phyloP scores from a whole-genome alignment of 1,284 basidiomycete genomes.

The Vanrija humicola region DNA sequence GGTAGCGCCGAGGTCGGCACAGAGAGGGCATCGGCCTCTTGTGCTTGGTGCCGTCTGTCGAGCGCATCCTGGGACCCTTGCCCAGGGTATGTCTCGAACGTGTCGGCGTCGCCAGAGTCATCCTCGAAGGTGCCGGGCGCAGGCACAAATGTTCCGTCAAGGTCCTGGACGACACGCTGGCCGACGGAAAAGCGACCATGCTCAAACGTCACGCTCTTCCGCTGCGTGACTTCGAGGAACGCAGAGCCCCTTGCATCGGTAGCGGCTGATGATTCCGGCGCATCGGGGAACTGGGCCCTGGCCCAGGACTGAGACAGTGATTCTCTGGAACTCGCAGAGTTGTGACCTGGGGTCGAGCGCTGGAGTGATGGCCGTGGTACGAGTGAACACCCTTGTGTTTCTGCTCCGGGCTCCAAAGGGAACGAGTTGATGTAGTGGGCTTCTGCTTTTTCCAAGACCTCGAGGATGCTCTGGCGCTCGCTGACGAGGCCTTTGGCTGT shows the following conservation, averaged over 20 bases:
- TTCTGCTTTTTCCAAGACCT: conserved; percentile 72
- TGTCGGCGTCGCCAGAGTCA: too few relatives aligned
- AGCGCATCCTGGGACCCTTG: too few relatives aligned
- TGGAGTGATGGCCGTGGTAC: too few relatives aligned
- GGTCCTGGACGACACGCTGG: conserved; percentile 58
- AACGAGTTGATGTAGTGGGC: conserved; percentile 71
- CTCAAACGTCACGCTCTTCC: neutral
- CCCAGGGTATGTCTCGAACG: too few relatives aligned
- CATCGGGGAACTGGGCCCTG: neutral
- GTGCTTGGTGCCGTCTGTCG: too few relatives aligned
- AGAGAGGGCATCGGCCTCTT: neutral
- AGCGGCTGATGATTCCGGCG: neutral
- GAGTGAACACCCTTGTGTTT: neutral
- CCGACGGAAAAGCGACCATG: conserved; percentile 69
- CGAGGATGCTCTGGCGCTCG: conserved; percentile 66
- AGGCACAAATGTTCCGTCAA: conserved; percentile 53
- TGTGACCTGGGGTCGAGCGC: too few relatives aligned
- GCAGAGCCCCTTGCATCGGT: neutral
- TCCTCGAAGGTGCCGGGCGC: neutral
- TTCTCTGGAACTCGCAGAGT: neutral
- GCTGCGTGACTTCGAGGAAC: conserved; percentile 11
- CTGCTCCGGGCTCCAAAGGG: conserved; percentile 19
- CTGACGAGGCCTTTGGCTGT: conserved; percentile 63
- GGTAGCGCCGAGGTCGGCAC: neutral
- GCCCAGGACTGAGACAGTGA: neutral